Conservation (phyloP, 2,329 filamentous ascomycete genomes). For the Sporothrix pseudoabietina region DNA sequence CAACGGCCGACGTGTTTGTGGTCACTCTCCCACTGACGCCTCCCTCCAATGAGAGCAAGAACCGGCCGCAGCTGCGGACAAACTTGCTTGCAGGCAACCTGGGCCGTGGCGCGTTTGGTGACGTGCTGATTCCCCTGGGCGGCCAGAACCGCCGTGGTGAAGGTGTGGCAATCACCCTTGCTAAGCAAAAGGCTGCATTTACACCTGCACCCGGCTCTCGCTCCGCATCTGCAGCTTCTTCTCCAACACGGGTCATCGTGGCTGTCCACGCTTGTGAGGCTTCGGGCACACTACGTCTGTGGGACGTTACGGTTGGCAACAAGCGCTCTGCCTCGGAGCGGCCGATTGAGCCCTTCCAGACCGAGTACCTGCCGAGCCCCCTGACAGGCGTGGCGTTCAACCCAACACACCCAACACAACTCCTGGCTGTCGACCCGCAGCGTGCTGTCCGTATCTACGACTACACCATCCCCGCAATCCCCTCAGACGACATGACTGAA, state of each 20-base stretch:
- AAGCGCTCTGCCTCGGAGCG: conserved; percentile 35
- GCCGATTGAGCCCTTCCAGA: conserved; percentile 58
- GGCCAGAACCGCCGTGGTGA: conserved; percentile 58
- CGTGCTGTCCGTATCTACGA: conserved; percentile 65
- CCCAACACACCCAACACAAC: conserved; percentile 58
- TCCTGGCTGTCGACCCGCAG: conserved; percentile 58
- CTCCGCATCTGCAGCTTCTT: conserved; percentile 33
- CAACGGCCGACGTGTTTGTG: conserved; percentile 59
- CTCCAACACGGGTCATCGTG: conserved; percentile 53
- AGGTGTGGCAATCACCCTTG: conserved; percentile 56
- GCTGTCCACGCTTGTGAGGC: conserved; percentile 63
- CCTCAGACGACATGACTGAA: conserved; percentile 53
- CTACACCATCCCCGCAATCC: conserved; percentile 56
- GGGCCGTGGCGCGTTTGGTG: conserved; percentile 65
- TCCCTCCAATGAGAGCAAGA: conserved; percentile 62
- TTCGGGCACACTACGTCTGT: conserved; percentile 60
- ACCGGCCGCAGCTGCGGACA: conserved; percentile 54
- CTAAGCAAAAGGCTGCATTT: conserved; percentile 34
- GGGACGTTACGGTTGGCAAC: conserved; percentile 57
- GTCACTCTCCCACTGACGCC: conserved; percentile 63
- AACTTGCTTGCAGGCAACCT: conserved; percentile 56
- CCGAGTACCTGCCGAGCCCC: conserved; percentile 58
- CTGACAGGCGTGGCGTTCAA: conserved; percentile 63
- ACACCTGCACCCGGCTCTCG: conserved; percentile 31
- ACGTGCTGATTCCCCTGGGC: conserved; percentile 56